phyloP scores from a whole-genome alignment of 495 filamentous ascomycete genomes.

The Tuber magnatum region DNA sequence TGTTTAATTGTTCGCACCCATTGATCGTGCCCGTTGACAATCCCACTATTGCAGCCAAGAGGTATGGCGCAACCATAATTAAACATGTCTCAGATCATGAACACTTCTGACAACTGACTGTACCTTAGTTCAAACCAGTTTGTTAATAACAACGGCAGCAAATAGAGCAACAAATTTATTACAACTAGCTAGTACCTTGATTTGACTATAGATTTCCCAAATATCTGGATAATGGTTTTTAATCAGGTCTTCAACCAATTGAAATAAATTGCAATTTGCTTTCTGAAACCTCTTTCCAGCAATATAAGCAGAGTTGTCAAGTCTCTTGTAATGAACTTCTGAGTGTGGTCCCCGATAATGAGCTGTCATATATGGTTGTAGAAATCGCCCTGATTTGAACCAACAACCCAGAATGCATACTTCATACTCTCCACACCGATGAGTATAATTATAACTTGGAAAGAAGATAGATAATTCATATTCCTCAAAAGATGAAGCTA shows the following conservation, averaged over 20 bases:
- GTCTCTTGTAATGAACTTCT: not conserved
- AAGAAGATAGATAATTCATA: not conserved
- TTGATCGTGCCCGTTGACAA: too few relatives aligned
- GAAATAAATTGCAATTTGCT: not conserved
- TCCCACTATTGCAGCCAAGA: too few relatives aligned
- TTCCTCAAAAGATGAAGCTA: not conserved
- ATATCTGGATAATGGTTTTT: not conserved
- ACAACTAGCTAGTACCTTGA: not conserved
- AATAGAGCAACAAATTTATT: constrained; percentile 1
- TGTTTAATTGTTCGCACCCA: too few relatives aligned
- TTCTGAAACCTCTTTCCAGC: not conserved
- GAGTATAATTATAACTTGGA: not conserved
- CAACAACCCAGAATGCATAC: not conserved
- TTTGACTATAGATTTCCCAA: not conserved
- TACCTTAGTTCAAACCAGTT: not conserved
- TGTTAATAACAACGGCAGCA: constrained; percentile 4
- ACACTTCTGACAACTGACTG: too few relatives aligned
- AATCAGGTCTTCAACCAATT: not conserved
- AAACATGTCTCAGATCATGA: too few relatives aligned
- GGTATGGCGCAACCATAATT: too few relatives aligned
- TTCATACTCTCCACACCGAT: not conserved
- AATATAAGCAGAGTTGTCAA: not conserved
- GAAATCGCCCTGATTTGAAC: constrained; percentile 2
- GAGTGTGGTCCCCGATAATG: not conserved
- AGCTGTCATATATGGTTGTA: constrained; percentile 6